phyloP scores from a whole-genome alignment of 768 basidiomycete species.

The Lactarius pseudohatsudake region DNA sequence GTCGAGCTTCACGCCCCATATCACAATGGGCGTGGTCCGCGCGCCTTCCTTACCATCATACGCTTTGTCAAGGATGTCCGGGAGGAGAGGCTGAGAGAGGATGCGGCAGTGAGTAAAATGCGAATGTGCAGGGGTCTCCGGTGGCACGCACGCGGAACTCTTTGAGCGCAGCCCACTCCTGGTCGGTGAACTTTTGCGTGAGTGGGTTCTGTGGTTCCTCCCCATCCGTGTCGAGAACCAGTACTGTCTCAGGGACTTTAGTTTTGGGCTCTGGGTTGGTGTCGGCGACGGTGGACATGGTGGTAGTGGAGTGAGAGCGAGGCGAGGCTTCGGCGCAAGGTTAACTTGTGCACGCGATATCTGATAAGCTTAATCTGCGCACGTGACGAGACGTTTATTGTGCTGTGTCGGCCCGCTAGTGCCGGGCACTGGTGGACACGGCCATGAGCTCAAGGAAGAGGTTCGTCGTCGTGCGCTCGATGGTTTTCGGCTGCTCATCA shows the following conservation, averaged over 20 bases:
- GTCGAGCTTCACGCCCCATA: constrained; percentile 76
- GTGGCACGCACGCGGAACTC: constrained; percentile 58
- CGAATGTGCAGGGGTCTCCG: background rate
- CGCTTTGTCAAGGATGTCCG: constrained; percentile 55
- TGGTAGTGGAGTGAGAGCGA: constrained; percentile 11
- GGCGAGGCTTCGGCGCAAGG: background rate
- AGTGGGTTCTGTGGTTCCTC: constrained; percentile 76
- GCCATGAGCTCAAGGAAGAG: constrained; percentile 57
- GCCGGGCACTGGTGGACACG: background rate
- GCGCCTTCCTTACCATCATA: constrained; percentile 59
- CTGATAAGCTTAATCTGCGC: constrained; percentile 9
- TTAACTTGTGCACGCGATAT: background rate
- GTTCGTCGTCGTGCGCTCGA: constrained; percentile 32
- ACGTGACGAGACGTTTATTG: constrained; percentile 6
- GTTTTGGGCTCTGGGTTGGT: constrained; percentile 9
- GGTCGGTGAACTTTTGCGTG: constrained; percentile 64
- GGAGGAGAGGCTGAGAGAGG: constrained; percentile 39
- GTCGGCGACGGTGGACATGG: constrained; percentile 16
- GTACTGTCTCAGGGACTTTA: constrained; percentile 22
- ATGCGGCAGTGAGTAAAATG: background rate
- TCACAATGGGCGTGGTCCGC: constrained; percentile 47
- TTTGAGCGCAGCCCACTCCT: constrained; percentile 71
- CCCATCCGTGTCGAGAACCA: constrained; percentile 34
- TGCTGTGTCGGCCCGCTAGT: background rate
- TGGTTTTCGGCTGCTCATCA: background rate